These are phyloP conservation scores for Lachnum nothofagi DNA, from an alignment of 2,329 filamentous ascomycete genomes.

Conservation along the genomic window DNA sequence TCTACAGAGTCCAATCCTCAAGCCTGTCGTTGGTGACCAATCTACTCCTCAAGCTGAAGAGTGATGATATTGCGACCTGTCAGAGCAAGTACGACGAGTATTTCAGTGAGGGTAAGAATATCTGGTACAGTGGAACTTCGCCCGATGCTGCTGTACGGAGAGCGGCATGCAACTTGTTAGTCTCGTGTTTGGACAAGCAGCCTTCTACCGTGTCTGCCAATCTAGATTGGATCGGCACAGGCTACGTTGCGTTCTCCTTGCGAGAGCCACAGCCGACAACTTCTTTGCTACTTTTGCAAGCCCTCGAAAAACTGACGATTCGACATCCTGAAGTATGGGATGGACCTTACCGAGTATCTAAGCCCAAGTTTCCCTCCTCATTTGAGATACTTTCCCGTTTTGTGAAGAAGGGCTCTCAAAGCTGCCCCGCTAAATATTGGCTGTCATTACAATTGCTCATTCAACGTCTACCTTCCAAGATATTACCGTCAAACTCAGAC, in stretches of 20 bases:
- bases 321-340: slow-evolving; percentile 68
- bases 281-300: slow-evolving; percentile 62
- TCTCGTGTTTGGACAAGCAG: slow-evolving; percentile 43
- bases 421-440: slow-evolving; percentile 71
- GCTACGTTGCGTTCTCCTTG: slow-evolving; percentile 68
- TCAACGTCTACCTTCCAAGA: slow-evolving; percentile 46
- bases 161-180: slow-evolving; percentile 47
- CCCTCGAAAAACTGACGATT: slow-evolving; percentile 61
- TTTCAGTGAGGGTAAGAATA: slow-evolving; percentile 46
- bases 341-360: slow-evolving; percentile 41
- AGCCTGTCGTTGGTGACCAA: slow-evolving; percentile 52
- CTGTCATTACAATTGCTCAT: slow-evolving; percentile 59
- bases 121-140: slow-evolving; percentile 64
- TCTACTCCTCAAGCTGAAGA: slow-evolving; percentile 46
- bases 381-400: slow-evolving; percentile 61
- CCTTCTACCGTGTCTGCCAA: slow-evolving; percentile 45
- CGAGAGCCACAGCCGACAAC: slow-evolving; percentile 70
- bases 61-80: slow-evolving; percentile 54
- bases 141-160: slow-evolving; percentile 52
- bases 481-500: slow-evolving; percentile 50
- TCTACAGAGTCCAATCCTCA: slow-evolving; percentile 64
- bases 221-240: slow-evolving; percentile 47
- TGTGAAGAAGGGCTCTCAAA: slow-evolving; percentile 77
- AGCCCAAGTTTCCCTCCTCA: slow-evolving; percentile 49
- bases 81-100: slow-evolving; percentile 59